Conservation (phyloP, 1,284 basidiomycete genomes). For the Pulveroboletus sp. region DNA sequence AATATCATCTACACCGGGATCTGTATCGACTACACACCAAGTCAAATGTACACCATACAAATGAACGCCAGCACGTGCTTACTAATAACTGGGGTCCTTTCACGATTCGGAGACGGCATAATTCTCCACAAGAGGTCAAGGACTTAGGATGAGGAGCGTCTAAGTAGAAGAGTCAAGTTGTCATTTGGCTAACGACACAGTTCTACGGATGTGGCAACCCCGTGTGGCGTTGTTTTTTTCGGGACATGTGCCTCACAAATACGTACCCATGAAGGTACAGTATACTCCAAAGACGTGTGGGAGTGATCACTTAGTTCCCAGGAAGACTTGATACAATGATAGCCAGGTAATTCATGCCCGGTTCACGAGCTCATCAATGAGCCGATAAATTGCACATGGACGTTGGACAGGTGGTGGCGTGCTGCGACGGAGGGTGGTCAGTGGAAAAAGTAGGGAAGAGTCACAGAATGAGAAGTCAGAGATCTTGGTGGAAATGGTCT, state of each 20-base stretch:
- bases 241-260: too few relatives aligned
- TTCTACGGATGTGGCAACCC: too few relatives aligned
- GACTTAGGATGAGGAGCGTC: not conserved
- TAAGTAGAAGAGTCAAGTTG: not conserved
- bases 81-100: slow-evolving; percentile 59
- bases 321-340: not conserved
- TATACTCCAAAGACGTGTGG: too few relatives aligned
- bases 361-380: not conserved
- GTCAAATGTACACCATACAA: slow-evolving; percentile 2
- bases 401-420: not conserved
- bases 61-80: slow-evolving; percentile 26
- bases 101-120: slow-evolving; percentile 11
- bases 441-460: not conserved
- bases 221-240: too few relatives aligned
- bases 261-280: too few relatives aligned
- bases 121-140: not conserved
- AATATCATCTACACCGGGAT: slow-evolving; percentile 92
- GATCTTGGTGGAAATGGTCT: slow-evolving; percentile 83
- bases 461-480: slow-evolving; percentile 48
- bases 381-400: not conserved
- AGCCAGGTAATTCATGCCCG: too few relatives aligned
- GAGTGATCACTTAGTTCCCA: not conserved
- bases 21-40: slow-evolving; percentile 63
- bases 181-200: not conserved
- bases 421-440: slow-evolving; percentile 13